Percentiles rank a stretch among this genome's conserved stretches.
These are phyloP conservation scores for Diaporthe vaccinii DNA, from an alignment of 2,329 filamentous ascomycete species.

Conservation along the genomic window DNA sequence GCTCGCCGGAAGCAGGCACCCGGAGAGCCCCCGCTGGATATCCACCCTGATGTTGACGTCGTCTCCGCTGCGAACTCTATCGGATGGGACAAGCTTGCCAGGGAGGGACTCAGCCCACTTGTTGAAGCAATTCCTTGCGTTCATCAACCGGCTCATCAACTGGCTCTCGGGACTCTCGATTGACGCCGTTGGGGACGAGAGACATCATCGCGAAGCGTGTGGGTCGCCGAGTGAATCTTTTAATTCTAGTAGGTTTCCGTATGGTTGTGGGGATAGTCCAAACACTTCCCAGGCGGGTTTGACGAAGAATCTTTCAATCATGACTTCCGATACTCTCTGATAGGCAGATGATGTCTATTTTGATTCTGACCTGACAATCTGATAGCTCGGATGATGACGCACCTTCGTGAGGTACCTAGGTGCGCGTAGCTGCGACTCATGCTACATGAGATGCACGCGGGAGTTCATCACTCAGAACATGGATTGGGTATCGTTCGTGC, in stretches of 20 bases:
- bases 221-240: background rate
- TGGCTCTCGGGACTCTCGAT: background rate
- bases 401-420: background rate
- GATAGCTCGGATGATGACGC: background rate
- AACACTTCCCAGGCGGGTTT: background rate
- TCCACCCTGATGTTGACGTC: constrained; percentile 13
- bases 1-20: constrained; percentile 8
- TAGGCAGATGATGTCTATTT: background rate
- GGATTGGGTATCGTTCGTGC: constrained; percentile 44
- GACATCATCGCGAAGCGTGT: background rate
- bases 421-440: background rate
- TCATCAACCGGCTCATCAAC: background rate
- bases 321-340: background rate
- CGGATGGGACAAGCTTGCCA: constrained; percentile 11
- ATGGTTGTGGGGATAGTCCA: background rate
- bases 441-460: no score
- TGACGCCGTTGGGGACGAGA: background rate
- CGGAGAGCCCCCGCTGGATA: background rate
- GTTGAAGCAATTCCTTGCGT: background rate
- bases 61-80: constrained; percentile 25
- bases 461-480: background rate
- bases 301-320: background rate
- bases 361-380: background rate
- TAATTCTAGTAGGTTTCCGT: background rate
- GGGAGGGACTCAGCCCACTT: background rate